Evolutionary conservation across 371 early-diverging fungal species (phyloP), one percentile per base, ranked within the genome.

Genomic region (Mortierella polycephala): DNA sequence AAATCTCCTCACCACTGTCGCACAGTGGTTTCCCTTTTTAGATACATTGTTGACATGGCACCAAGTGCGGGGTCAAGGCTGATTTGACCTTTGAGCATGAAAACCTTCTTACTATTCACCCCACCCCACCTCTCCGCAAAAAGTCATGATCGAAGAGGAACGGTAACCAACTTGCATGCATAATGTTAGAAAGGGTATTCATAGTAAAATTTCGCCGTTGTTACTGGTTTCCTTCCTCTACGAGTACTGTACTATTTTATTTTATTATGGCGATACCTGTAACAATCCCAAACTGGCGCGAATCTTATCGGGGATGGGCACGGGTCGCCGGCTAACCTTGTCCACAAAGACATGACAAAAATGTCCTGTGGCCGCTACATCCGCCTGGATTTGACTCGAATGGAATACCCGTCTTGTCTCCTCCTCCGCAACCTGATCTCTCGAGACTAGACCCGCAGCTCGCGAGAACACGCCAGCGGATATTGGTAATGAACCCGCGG

Each of bases 341-440:
- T 79, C 73, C 42, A 79, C 80, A 79, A 79, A 79, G 42, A 79
- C 80, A 47, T 79, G 80, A 41, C 80, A 73, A 45, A 79, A 79
- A 47, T 79, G 73, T 7, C 80, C 80, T 21, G 80, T 62, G 7
- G 80, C 80, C 37, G 73, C 80, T 4, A 57, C 80, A 60, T 79
- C 80, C 0, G 57, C 64, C 21, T 53, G 52, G 13, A 73, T 44
- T 20, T 65, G 73, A 40, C 63, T 69, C 1, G 72, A 30, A 54
- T 69, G 74, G 60, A 67, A 67, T 50, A 62, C 52, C 1, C 12
- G 9, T 45, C 14, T 20, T 1, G 53, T 18, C 39, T 70, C 60
- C 14, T 50, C 45, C 9, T 57, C 69, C 13, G 16, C 54, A 39
- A 65, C 64, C 7, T 49, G 64, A 10, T 60, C 62, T 55, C 69